Base-by-base conservation (phyloP, 2,329 filamentous ascomycete genomes). In the Xylariales sp. region DNA sequence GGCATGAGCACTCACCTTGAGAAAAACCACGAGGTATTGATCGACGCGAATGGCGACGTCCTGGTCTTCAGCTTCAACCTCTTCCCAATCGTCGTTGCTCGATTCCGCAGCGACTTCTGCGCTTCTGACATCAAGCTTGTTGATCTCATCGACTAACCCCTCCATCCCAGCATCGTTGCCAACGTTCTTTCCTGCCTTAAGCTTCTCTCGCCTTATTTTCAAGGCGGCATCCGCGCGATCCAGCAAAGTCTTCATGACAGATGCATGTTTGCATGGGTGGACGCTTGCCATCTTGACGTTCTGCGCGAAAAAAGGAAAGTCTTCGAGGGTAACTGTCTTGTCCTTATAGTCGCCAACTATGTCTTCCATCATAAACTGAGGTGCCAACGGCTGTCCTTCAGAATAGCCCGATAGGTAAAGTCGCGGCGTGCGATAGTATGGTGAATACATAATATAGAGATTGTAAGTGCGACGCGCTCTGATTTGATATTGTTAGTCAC, bases 281-380 rank as follows among this genome's bases (percentile, higher is more conserved):
- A 98, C 87, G 21, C 85, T 93, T 23, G 91, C 93, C 78, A 96
- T 98, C 71, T 96, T 95, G 59, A 96, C 81, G 52, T 82, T 83
- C 56, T 87, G 84, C 48, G 88, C 85, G 60, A 94, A 93, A 70
- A 95, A 96, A 32, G 88, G 89, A 59, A 98, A 98, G 63, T 96
- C 89, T 60, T 98, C 93, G 42, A 97, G 81, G 2, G 93, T 98
- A 43, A 98, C 93, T 0, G 93, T 98, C 73, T 98, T 98, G 69
- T 95, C 89, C 60, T 94, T 94, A 72, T 95, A 95, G 69, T 95
- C 89, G 45, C 90, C 89, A 24, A 95, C 86, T 40, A 95, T 95
- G 60, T 95, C 89, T 62, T 95, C 88, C 86, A 95, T 94, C 89
- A 95, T 95, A 37, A 83, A 72, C 36, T 85, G 76, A 3, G 89